phyloP scores from a whole-genome alignment of 2,329 filamentous ascomycete genomes.

The Microdochium bolleyi region DNA sequence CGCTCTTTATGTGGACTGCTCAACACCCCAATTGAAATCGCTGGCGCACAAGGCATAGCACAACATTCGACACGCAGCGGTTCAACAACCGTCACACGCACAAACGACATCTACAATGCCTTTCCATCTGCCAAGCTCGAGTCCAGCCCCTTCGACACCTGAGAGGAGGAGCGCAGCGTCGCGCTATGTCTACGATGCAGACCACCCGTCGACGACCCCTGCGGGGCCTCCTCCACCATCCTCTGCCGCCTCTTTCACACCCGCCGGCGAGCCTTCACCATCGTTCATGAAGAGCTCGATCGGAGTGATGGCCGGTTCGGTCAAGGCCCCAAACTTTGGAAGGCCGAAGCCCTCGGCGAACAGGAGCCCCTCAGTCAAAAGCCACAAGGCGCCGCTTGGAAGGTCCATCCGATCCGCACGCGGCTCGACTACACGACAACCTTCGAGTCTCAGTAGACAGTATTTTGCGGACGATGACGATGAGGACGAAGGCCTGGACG shows the following conservation, averaged over 20 bases:
- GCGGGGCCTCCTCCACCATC: slow-evolving; percentile 40
- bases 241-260: slow-evolving; percentile 46
- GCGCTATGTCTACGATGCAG: slow-evolving; percentile 27
- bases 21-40: no score
- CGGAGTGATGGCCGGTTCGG: slow-evolving; percentile 28
- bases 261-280: slow-evolving; percentile 45
- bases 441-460: slow-evolving; percentile 43
- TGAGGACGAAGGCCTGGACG: slow-evolving; percentile 26
- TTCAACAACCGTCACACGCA: not conserved
- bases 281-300: slow-evolving; percentile 48
- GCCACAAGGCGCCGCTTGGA: slow-evolving; percentile 34
- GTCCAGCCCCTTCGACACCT: slow-evolving; percentile 41
- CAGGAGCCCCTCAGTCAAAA: slow-evolving; percentile 22
- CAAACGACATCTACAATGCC: slow-evolving; percentile 11
- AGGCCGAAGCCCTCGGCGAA: slow-evolving; percentile 17
- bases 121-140: slow-evolving; percentile 32
- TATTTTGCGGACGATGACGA: slow-evolving; percentile 25
- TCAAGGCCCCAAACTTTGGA: slow-evolving; percentile 32
- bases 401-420: slow-evolving; percentile 30
- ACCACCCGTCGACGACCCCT: slow-evolving; percentile 44
- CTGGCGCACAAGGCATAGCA: not conserved
- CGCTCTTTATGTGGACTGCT: no score
- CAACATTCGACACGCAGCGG: not conserved
- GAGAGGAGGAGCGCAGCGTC: slow-evolving; percentile 26
- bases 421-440: slow-evolving; percentile 28